These are phyloP conservation scores for Pseudocercospora pini-densiflorae DNA, from an alignment of 2,329 filamentous ascomycete genomes.

Conservation along the genomic window DNA sequence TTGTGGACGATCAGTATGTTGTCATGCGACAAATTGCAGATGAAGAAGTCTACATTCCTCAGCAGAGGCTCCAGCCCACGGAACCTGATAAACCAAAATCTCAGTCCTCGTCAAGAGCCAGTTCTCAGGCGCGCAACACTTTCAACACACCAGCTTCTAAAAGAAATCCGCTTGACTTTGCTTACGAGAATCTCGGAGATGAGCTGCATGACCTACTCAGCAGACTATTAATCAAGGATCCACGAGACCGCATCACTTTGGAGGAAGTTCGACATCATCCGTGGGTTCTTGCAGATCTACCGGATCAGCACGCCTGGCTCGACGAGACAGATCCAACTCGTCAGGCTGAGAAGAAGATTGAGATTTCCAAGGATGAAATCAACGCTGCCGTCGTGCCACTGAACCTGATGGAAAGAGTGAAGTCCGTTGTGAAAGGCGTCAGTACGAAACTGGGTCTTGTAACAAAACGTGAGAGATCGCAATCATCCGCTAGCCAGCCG, in stretches of 20 bases:
- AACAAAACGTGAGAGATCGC: constrained; percentile 47
- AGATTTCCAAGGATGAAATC: constrained; percentile 89
- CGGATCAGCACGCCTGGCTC: constrained; percentile 80
- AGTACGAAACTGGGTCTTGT: constrained; percentile 51
- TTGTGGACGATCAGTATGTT: constrained; percentile 88
- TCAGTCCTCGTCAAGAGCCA: constrained; percentile 38
- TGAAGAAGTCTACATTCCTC: constrained; percentile 88
- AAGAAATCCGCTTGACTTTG: constrained; percentile 75
- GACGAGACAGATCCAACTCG: constrained; percentile 88
- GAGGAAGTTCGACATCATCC: constrained; percentile 92
- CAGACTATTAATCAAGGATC: constrained; percentile 85
- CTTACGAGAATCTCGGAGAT: constrained; percentile 85
- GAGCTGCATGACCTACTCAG: constrained; percentile 77
- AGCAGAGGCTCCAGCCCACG: constrained; percentile 76
- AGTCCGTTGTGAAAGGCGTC: constrained; percentile 66
- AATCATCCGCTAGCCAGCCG: constrained; percentile 58
- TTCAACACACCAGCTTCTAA: constrained; percentile 56
- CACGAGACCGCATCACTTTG: constrained; percentile 83
- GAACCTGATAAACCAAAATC: constrained; percentile 51
- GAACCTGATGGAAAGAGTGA: constrained; percentile 82
- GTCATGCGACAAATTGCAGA: constrained; percentile 92
- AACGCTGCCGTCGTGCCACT: constrained; percentile 88
- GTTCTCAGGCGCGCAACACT: constrained; percentile 49
- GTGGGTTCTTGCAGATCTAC: constrained; percentile 82
- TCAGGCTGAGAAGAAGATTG: constrained; percentile 79